phyloP scores from a whole-genome alignment of 2,329 filamentous ascomycete species.

The Aspergillus carbonarius region DNA sequence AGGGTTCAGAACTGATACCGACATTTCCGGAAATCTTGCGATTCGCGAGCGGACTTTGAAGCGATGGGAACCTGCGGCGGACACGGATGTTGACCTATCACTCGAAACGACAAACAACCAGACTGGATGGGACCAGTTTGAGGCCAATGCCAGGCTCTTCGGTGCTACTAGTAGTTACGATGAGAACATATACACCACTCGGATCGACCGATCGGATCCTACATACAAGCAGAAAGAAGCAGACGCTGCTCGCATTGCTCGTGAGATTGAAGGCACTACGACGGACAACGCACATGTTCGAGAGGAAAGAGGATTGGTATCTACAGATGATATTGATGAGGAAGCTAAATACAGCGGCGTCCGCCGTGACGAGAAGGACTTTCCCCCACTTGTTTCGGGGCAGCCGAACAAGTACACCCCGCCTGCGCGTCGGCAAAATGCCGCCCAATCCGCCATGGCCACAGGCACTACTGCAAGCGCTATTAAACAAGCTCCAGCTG shows the following conservation, averaged over 20 bases:
- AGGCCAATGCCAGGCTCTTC: conserved; percentile 81
- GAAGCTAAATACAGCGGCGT: conserved; percentile 98
- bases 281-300: conserved; percentile 79
- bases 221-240: conserved; percentile 76
- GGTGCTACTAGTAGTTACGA: conserved; percentile 88
- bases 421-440: conserved; percentile 78
- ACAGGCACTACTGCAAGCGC: conserved; percentile 81
- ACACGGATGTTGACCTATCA: conserved; percentile 64
- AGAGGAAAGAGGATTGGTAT: conserved; percentile 77
- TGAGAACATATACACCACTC: conserved; percentile 91
- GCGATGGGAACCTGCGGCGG: conserved; percentile 73
- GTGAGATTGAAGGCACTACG: conserved; percentile 79
- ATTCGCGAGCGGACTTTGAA: conserved; percentile 74
- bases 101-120: conserved; percentile 60
- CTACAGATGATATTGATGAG: conserved; percentile 71
- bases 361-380: conserved; percentile 62
- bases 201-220: conserved; percentile 80
- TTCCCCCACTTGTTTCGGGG: conserved; percentile 63
- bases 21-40: conserved; percentile 74
- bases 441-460: conserved; percentile 68
- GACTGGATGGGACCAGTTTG: conserved; percentile 86
- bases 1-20: conserved; percentile 80
- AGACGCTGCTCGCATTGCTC: conserved; percentile 76
- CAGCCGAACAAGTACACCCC: conserved; percentile 79
- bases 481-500: conserved; percentile 83